These are phyloP conservation scores for Rhizopus sp. DNA, from an alignment of 371 early-diverging fungal species.

Conservation along the genomic window DNA sequence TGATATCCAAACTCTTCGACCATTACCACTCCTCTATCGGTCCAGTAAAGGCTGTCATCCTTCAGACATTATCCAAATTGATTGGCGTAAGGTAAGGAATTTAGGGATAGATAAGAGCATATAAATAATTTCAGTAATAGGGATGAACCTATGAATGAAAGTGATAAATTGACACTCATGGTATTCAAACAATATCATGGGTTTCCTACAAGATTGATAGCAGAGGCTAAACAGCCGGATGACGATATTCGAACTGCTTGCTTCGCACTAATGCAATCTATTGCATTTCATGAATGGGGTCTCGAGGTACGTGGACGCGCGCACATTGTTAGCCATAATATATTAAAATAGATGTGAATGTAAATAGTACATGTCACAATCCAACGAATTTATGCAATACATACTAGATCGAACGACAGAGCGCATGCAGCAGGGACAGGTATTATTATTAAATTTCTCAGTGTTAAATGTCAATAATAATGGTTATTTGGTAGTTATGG, in stretches of 20 bases:
- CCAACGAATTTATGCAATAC: conserved; percentile 43
- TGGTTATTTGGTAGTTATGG: conserved; percentile 34
- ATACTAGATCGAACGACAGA: conserved; percentile 49
- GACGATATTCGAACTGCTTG: conserved; percentile 40
- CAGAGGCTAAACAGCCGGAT: conserved; percentile 39
- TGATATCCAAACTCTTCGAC: conserved; percentile 23
- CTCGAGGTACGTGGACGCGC: conserved; percentile 24
- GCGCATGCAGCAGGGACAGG: conserved; percentile 41
- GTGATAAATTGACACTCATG: conserved; percentile 30
- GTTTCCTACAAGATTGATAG: conserved; percentile 21
- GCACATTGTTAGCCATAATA: no score
- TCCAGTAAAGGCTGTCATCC: conserved; percentile 32
- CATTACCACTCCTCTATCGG: conserved; percentile 31
- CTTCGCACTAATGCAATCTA: conserved; percentile 44
- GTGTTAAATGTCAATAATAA: neutral
- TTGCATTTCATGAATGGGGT: conserved; percentile 48
- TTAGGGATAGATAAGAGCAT: neutral
- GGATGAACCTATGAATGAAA: conserved; percentile 19
- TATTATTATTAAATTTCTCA: neutral
- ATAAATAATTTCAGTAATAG: conserved; percentile 11
- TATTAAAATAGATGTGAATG: neutral
- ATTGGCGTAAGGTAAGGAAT: conserved; percentile 40
- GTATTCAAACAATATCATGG: conserved; percentile 16
- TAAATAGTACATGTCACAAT: conserved; percentile 37
- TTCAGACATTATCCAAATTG: conserved; percentile 47